Base-by-base conservation (phyloP, 176 grass and related monocot species). In the Tillandsia leiboldiana region DNA sequence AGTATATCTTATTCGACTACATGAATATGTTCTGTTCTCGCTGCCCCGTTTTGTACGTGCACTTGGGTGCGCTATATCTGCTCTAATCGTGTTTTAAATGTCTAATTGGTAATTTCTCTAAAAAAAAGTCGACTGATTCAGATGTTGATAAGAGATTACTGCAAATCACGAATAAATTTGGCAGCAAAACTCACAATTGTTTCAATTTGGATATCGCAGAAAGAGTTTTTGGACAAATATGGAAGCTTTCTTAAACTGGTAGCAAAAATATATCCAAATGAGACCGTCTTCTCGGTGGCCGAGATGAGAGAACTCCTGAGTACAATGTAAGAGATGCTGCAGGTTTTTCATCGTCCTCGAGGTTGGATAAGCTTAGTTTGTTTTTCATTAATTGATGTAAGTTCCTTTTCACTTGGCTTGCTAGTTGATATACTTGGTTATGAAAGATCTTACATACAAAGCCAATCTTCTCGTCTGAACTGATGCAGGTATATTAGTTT, bases 141-240 rank as follows among this genome's bases (percentile, higher is more conserved):
- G 53, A 57, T 51, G 73, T 15, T 54, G 49, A 64, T 68, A 69
- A 42, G 62, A 70, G 62, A 70, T 26, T 9, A 23, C 1, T 6
- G 26, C 18, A 24, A 63, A 52, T 56, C 26, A 48, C 9, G 11
- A 52, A 20, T 14, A 26, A 11, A 49, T 17, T 62, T 11, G 12
- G 8, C 26, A 42, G 13, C 15, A 18, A 14, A 11, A n/a, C 8
- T 24, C 24, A 24, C 24, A 24, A 24, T 20, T 20, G 11, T 27
- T 11, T 62, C 12, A 69, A 23, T 58, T 64, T 15, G 57, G 58
- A 22, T 48, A 63, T 85, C 79, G 76, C 89, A 97, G 93, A 97
- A 92, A 71, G 89, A 92, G 85, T 97, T 97, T 77, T 79, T 97
- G 15, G 86, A 92, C 3, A 97, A 97, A 71, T 97, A 97, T 61